These are phyloP conservation scores for Cenchrus purpureus DNA, from an alignment of 176 grass and related monocot species.

Conservation along the genomic window DNA sequence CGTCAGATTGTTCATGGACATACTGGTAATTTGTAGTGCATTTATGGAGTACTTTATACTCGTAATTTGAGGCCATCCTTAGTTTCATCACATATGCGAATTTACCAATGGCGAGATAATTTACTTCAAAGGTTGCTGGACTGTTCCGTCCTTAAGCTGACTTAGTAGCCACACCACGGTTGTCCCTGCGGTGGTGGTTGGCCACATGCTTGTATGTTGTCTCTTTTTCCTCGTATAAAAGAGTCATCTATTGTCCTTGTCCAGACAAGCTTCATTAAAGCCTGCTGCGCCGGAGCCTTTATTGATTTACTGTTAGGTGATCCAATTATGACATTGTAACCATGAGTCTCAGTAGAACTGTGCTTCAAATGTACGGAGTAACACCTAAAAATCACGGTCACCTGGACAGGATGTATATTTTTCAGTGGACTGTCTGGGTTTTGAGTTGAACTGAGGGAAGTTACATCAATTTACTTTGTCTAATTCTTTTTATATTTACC, in stretches of 20 bases:
- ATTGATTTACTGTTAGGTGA: neutral
- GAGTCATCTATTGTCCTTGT: slow-evolving; percentile 2
- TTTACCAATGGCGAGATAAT: neutral
- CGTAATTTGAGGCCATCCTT: neutral
- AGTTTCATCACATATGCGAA: neutral
- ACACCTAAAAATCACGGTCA: neutral
- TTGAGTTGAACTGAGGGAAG: neutral
- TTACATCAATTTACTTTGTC: neutral
- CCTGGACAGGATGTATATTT: neutral
- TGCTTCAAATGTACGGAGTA: neutral
- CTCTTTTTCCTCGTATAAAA: neutral
- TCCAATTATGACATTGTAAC: neutral
- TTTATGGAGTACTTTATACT: neutral
- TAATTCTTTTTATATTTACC: slow-evolving; percentile 5
- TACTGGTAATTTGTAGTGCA: neutral
- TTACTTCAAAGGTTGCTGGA: neutral
- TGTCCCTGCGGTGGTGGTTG: neutral
- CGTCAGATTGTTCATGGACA: no score
- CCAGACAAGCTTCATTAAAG: slow-evolving; percentile 23
- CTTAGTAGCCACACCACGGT: neutral
- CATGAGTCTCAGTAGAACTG: neutral
- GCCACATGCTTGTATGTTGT: slow-evolving; percentile 9
- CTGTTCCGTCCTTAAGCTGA: neutral
- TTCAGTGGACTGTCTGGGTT: neutral
- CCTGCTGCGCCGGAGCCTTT: neutral